Evolutionary conservation across 179 eudicot species (phyloP).

Genomic region (Pouteria campechiana): DNA sequence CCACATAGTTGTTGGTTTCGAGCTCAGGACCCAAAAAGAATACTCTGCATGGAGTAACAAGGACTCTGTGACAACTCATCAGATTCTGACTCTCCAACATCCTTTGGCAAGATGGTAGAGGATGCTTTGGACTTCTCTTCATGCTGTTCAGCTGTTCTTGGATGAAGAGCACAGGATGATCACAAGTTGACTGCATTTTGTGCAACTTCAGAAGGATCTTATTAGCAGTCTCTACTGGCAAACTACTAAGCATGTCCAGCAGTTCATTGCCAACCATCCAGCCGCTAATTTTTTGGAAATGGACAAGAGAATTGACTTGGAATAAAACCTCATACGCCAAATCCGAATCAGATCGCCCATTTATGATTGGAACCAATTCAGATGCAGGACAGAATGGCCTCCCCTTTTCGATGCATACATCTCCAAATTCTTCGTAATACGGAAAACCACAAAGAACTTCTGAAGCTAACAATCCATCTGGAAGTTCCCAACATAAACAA

Average conservation of each 20-base stretch:
- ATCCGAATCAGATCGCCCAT: constrained; percentile 17
- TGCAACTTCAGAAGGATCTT: constrained; percentile 53
- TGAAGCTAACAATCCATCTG: constrained; percentile 23
- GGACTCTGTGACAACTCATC: constrained; percentile 84
- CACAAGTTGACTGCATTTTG: constrained; percentile 50
- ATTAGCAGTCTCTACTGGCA: constrained; percentile 35
- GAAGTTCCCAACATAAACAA: constrained; percentile 64
- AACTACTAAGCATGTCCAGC: constrained; percentile 35
- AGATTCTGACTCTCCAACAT: constrained; percentile 36
- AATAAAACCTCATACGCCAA: constrained; percentile 63
- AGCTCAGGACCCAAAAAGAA: constrained; percentile 94
- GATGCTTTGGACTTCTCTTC: constrained; percentile 16
- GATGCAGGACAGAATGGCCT: constrained; percentile 29
- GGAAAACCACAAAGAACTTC: constrained; percentile 38
- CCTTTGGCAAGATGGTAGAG: constrained; percentile 25
- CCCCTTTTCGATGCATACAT: constrained; percentile 32
- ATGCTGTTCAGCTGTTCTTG: constrained; percentile 23
- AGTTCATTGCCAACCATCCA: constrained; percentile 48
- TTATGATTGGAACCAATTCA: constrained; percentile 68
- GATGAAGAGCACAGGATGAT: constrained; percentile 65
- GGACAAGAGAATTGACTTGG: constrained; percentile 86
- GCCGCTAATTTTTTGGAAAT: constrained; percentile 65
- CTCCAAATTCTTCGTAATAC: constrained; percentile 28
- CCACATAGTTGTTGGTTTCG: constrained; percentile 76
- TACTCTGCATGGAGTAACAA: constrained; percentile 75